These are phyloP conservation scores for Kockovaella imperatae DNA, from an alignment of 768 basidiomycete genomes.

Conservation along the genomic window DNA sequence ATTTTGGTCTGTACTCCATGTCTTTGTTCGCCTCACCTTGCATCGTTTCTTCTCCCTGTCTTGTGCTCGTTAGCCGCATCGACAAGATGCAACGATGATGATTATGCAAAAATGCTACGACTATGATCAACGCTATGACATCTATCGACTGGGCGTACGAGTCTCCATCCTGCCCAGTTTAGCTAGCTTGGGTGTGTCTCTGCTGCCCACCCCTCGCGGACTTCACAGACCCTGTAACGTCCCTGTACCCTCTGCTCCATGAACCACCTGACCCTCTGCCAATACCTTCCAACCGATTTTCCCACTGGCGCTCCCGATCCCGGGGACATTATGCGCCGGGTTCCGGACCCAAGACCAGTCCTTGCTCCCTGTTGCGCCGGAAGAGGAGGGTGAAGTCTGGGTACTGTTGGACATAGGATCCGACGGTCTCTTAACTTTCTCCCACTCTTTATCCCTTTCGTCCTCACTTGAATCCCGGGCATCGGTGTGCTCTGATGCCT, in stretches of 20 bases:
- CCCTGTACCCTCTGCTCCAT: conserved; percentile 20
- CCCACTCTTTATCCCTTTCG: conserved; percentile 1
- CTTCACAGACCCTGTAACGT: conserved; percentile 29
- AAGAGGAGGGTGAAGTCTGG: not conserved
- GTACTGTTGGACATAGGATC: not conserved
- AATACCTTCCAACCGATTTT: conserved; percentile 33
- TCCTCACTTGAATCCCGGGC: not conserved
- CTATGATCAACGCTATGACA: too few relatives aligned
- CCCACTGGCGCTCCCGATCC: not conserved
- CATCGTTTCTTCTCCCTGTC: too few relatives aligned
- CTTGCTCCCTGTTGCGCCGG: conserved; percentile 5
- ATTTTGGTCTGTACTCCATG: too few relatives aligned
- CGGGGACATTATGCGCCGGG: conserved; percentile 10
- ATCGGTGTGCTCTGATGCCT: not conserved
- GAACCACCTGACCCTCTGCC: conserved; percentile 15
- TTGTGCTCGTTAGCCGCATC: too few relatives aligned
- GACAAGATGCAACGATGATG: too few relatives aligned
- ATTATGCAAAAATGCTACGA: too few relatives aligned
- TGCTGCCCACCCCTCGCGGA: not conserved
- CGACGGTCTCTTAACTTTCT: not conserved
- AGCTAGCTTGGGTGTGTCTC: not conserved
- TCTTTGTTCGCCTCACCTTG: too few relatives aligned
- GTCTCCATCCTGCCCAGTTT: too few relatives aligned
- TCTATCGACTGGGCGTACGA: too few relatives aligned
- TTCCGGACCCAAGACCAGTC: conserved; percentile 24